Percentiles rank a stretch among this genome's conserved stretches.
These are phyloP conservation scores for Aeschynomene evenia DNA, from an alignment of 306 rosid genomes.

Conservation along the genomic window DNA sequence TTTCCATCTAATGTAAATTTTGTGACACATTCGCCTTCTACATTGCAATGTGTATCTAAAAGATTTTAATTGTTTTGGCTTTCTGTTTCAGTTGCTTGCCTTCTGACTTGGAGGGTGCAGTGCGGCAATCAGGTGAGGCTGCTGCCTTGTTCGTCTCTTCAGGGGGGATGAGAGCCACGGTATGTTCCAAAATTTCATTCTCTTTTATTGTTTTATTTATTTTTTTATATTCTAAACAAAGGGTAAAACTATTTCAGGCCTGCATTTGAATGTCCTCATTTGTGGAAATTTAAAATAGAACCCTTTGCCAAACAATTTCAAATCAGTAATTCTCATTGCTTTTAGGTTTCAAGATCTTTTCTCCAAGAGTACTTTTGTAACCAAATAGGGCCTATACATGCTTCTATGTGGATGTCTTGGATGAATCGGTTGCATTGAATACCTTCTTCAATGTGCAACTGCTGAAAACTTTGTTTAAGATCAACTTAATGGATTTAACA, in stretches of 20 bases:
- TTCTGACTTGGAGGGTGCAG: constrained; percentile 89
- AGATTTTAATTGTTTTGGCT: constrained; percentile 21
- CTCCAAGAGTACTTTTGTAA: neutral
- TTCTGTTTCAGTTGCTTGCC: constrained; percentile 85
- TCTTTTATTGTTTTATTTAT: neutral
- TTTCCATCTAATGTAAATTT: too few species aligned
- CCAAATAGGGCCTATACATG: neutral
- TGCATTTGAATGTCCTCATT: neutral
- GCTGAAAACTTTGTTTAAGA: constrained; percentile 9
- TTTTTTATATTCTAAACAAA: neutral
- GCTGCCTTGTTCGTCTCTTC: constrained; percentile 71
- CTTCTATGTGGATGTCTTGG: neutral
- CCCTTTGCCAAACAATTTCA: constrained; percentile 10
- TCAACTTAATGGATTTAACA: constrained; percentile 4
- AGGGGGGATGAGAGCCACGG: constrained; percentile 91
- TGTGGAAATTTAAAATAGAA: neutral
- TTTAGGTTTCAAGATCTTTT: neutral
- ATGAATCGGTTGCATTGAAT: constrained; percentile 4
- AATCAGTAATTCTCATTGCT: neutral
- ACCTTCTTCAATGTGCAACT: neutral
- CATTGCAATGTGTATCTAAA: constrained; percentile 22
- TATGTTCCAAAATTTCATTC: constrained; percentile 40
- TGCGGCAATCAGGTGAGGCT: constrained; percentile 81
- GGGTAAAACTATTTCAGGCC: neutral
- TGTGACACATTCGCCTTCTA: too few species aligned